phyloP scores from a whole-genome alignment of 164 flowering plant species.

The Macadamia tetraphylla region DNA sequence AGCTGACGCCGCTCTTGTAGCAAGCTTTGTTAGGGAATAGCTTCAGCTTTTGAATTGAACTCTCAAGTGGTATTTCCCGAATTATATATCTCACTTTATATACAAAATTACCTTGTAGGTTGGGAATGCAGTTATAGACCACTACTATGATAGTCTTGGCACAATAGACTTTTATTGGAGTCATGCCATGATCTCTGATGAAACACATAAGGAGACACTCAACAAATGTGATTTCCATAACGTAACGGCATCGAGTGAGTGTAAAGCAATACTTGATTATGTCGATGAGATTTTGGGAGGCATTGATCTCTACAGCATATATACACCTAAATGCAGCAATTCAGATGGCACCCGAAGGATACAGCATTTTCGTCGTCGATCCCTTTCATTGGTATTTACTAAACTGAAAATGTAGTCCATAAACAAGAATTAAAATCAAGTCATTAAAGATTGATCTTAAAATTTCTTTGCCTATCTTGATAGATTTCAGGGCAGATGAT shows the following conservation, averaged over 20 bases:
- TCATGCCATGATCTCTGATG: conserved; percentile 89
- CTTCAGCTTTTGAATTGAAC: too few relatives aligned
- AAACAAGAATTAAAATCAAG: not conserved
- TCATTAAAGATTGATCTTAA: not conserved
- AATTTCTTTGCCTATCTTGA: not conserved
- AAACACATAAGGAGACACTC: conserved; percentile 53
- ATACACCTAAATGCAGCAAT: conserved; percentile 71
- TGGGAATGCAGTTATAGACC: conserved; percentile 88
- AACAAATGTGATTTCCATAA: conserved; percentile 53
- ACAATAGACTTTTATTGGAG: conserved; percentile 92
- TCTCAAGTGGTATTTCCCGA: not conserved
- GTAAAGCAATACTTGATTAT: conserved; percentile 61
- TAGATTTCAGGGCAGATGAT: conserved; percentile 33
- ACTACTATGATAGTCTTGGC: conserved; percentile 78
- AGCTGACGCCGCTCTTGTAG: not conserved
- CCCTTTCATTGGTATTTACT: conserved; percentile 26
- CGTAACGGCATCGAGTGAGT: conserved; percentile 58
- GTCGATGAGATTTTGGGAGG: conserved; percentile 80
- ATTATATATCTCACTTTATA: not conserved
- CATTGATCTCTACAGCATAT: conserved; percentile 87
- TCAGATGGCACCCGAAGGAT: conserved; percentile 44
- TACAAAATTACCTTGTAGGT: conserved; percentile 32
- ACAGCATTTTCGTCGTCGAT: conserved; percentile 53
- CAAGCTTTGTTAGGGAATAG: too few relatives aligned
- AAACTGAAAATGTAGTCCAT: not conserved